phyloP scores from a whole-genome alignment of 2,329 filamentous ascomycete genomes.

The Chrysoporthe austroafricana region DNA sequence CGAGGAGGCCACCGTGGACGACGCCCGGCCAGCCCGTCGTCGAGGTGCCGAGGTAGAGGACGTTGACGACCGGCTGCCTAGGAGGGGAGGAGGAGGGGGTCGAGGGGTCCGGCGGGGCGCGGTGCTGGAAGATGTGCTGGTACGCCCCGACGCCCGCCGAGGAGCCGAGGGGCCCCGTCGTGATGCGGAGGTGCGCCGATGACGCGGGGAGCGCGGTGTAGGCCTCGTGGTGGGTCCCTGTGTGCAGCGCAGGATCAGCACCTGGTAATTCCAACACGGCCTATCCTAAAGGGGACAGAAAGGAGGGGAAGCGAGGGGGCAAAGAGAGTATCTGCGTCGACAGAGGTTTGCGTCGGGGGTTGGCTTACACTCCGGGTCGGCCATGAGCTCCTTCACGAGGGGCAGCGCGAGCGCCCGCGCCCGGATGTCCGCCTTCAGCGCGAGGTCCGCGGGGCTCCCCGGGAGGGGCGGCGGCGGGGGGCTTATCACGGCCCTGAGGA shows the following conservation, averaged over 20 bases:
- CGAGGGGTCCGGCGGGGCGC: conserved; percentile 57
- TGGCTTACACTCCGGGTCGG: conserved; percentile 42
- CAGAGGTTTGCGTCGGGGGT: not conserved
- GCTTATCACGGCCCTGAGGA: conserved; percentile 44
- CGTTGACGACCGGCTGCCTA: conserved; percentile 39
- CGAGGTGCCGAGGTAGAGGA: conserved; percentile 71
- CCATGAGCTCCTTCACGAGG: conserved; percentile 49
- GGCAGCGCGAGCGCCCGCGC: conserved; percentile 49
- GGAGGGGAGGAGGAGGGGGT: conserved; percentile 66
- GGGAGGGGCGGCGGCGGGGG: conserved; percentile 47
- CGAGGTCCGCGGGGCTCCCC: conserved; percentile 45
- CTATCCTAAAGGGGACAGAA: conserved; percentile 21
- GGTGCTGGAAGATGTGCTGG: conserved; percentile 66
- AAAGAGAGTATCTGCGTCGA: not conserved
- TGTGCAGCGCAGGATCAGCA: not conserved
- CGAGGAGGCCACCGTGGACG: conserved; percentile 72
- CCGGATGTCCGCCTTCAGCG: conserved; percentile 46
- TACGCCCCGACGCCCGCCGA: conserved; percentile 48
- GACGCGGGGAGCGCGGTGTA: conserved; percentile 1
- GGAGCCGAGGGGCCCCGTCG: conserved; percentile 48
- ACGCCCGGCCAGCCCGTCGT: conserved; percentile 72
- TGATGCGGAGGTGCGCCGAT: conserved; percentile 38
- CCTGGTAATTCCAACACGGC: too few species aligned
- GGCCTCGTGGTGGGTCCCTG: conserved; percentile 26
- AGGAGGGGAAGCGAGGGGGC: not conserved